Base-by-base conservation (phyloP, 2,329 filamentous ascomycete species). In the Colletotrichum musae region DNA sequence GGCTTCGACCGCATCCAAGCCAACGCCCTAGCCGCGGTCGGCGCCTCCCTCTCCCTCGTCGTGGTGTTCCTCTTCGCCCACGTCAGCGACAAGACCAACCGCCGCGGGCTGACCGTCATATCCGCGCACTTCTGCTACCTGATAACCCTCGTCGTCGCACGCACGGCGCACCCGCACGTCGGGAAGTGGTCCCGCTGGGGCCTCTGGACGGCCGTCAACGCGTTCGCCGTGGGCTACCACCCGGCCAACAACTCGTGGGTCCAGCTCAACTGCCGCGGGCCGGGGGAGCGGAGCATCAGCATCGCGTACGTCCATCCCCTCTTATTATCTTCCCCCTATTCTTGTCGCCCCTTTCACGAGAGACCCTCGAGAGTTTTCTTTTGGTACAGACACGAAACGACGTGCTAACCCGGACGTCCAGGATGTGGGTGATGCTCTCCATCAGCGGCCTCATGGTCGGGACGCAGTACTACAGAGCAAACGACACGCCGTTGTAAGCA, bases 161-260 rank as follows among this genome's bases (percentile, higher is more conserved):
- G 80, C 6, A 74, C 75, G 4, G 74, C 82, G 0, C 83, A 87
- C 57, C 79, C 82, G 0, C 77, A 81, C 54, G 81, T 83, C 0
- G 81, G 82, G 0, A 82, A 80, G 70, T 87, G 86, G 85, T 80
- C 79, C 4, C 80, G 81, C 10, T 86, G 84, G 77, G 84, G 81
- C 0, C 75, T 88, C 5, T 87, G 85, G 86, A 88, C 86, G 2
- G 78, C 79, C 0, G 80, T 87, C 1, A 87, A 87, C 73, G 78
- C 77, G 3, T 81, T 87, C 41, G 85, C 85, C 0, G 86, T 87
- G 10, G 84, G 85, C 0, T 87, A 87, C 70, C 85, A 88, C 73
- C 85, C 85, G 0, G 80, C 85, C 0, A 84, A 87, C 64, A 88
- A 87, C 75, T 80, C 83, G 0, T 88, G 85, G 85, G 78, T 86